These are phyloP conservation scores for Phoma sp. DNA, from an alignment of 2,329 filamentous ascomycete species.

Conservation along the genomic window DNA sequence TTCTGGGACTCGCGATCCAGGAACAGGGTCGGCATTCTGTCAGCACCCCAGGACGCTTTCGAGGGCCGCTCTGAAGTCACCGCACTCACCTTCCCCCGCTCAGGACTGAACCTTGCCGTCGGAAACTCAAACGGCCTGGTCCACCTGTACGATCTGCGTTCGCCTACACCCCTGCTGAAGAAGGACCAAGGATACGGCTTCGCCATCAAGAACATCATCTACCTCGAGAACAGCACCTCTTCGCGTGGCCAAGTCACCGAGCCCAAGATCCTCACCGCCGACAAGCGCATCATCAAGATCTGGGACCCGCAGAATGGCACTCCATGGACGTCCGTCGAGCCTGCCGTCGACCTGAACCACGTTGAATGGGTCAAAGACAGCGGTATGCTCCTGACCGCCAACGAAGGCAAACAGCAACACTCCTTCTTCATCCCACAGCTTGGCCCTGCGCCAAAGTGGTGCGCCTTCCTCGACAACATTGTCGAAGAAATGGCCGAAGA, in stretches of 20 bases:
- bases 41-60: conserved; percentile 55
- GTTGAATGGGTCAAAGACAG: conserved; percentile 92
- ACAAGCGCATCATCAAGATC: conserved; percentile 96
- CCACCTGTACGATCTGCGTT: conserved; percentile 90
- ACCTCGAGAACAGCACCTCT: conserved; percentile 70
- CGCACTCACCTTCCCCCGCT: conserved; percentile 83
- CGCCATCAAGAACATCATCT: conserved; percentile 83
- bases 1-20: conserved; percentile 93
- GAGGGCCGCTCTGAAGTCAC: conserved; percentile 71
- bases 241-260: conserved; percentile 70
- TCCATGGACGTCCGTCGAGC: conserved; percentile 95
- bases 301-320: conserved; percentile 86
- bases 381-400: conserved; percentile 95
- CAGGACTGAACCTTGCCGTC: conserved; percentile 83
- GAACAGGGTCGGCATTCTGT: conserved; percentile 78
- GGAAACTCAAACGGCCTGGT: conserved; percentile 89
- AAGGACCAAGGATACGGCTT: conserved; percentile 98
- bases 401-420: conserved; percentile 94
- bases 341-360: conserved; percentile 91
- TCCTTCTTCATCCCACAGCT: conserved; percentile 94
- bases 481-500: conserved; percentile 98
- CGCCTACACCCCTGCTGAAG: conserved; percentile 81
- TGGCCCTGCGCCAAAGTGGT: conserved; percentile 93
- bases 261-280: conserved; percentile 84
- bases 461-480: conserved; percentile 93